Evolutionary conservation across 2,329 filamentous ascomycete species (phyloP), one percentile per base, ranked within the genome.

Genomic region (Coniosporium tulheliwenetii): DNA sequence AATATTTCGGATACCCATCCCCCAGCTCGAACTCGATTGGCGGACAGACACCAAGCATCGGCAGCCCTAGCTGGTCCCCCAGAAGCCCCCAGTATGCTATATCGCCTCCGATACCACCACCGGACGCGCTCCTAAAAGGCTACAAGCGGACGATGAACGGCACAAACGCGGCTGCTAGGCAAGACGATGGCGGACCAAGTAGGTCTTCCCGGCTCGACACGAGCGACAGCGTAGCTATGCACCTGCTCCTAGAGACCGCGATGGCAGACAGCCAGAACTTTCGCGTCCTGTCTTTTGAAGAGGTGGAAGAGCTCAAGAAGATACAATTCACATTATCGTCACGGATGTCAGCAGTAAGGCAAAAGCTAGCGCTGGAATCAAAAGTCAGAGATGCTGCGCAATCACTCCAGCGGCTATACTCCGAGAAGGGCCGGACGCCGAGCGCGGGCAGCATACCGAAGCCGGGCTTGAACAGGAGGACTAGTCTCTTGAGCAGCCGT

Each of bases 301-400:
- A 96, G 61, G 81, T 95, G 29, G 91, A 96, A 48, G 73, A 76
- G 37, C 64, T 96, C 52, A 98, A 96, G 69, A 93, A 86, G 58
- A 85, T 94, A 65, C 75, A 79, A 46, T 73, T 77, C 43, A 67
- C 76, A 31, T 62, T 96, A 39, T 70, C 73, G 19, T 75, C 79
- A 53, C 80, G 85, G n/a, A 79, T 94, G 48, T 83, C 89, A 46
- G 79, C 84, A 32, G 79, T 85, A 14, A 77, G 80, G 48, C 75
- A 85, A 44, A 94, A 89, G 60, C 70, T 98, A 32, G 78, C 79
- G 30, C 77, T 96, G 37, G 91, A 98, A 59, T 82, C 79, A 41
- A 98, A 96, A 65, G 85, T 95, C 52, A 82, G 86, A 51, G 89
- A 96, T 69, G 91, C 91, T 1, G 85, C 91, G 9, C 75, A 81